Evolutionary conservation across 73 alveolate species (phyloP).

Genomic region (Blepharisma stoltei): DNA sequence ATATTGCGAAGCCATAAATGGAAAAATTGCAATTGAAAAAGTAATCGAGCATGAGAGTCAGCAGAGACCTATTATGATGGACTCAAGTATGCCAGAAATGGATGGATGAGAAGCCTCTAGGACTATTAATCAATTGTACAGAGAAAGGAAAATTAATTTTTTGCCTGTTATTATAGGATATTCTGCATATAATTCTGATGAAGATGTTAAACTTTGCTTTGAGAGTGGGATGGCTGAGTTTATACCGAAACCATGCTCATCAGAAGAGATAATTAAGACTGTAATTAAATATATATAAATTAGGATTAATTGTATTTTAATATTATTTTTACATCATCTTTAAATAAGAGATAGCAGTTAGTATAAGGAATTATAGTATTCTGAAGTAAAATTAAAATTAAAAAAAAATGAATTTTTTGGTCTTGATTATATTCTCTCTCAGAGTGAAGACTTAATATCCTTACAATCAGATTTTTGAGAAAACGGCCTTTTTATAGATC

Average conservation of each 20-base stretch:
- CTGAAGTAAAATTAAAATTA: too few relatives aligned
- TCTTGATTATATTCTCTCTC: too few relatives aligned
- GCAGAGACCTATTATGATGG: not conserved
- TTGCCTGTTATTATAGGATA: not conserved
- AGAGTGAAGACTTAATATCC: too few relatives aligned
- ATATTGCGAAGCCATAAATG: not conserved
- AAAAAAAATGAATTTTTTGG: too few relatives aligned
- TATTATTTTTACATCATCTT: too few relatives aligned
- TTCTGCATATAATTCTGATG: conserved; percentile 19
- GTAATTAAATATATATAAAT: not conserved
- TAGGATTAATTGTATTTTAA: too few relatives aligned
- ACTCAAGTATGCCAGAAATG: not conserved
- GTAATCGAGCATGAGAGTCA: not conserved
- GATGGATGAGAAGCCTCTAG: conserved; percentile 10
- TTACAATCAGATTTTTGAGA: too few relatives aligned
- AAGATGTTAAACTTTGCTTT: conserved; percentile 10
- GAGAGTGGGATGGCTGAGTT: not conserved
- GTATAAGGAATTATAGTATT: too few relatives aligned
- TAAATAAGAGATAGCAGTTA: too few relatives aligned
- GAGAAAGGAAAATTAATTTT: not conserved
- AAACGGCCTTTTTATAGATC: too few relatives aligned
- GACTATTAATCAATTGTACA: not conserved
- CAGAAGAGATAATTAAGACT: not conserved
- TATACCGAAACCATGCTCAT: not conserved
- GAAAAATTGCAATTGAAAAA: not conserved